phyloP scores from a whole-genome alignment of 768 basidiomycete species.

The Mycena kentingensis region DNA sequence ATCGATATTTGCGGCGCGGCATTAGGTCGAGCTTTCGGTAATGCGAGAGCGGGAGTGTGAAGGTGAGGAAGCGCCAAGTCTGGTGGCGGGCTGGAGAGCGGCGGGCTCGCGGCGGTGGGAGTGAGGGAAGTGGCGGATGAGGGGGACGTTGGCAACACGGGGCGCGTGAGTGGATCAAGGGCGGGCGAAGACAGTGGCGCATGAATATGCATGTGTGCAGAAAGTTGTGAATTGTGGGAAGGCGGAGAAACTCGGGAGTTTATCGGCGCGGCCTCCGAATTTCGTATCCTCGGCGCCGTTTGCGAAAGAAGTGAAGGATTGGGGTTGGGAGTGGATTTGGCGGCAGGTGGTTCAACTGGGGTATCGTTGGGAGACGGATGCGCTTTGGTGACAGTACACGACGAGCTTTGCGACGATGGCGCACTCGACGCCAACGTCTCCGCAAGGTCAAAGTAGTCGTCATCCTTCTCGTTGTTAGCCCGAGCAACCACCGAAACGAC shows the following conservation, averaged over 20 bases:
- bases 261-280: constrained; percentile 28
- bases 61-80: constrained; percentile 10
- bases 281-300: constrained; percentile 51
- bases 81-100: background rate
- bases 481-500: constrained; percentile 52
- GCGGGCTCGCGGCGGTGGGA: constrained; percentile 16
- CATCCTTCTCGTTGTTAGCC: constrained; percentile 43
- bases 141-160: constrained; percentile 11
- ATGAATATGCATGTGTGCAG: constrained; percentile 41
- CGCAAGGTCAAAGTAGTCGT: constrained; percentile 38
- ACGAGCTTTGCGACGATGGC: constrained; percentile 41
- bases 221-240: constrained; percentile 42
- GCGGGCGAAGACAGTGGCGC: constrained; percentile 33
- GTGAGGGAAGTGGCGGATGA: constrained; percentile 20
- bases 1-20: constrained; percentile 61
- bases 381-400: constrained; percentile 41
- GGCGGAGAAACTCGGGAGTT: constrained; percentile 39
- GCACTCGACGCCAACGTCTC: constrained; percentile 13
- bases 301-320: constrained; percentile 63
- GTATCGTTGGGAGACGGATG: constrained; percentile 45
- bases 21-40: constrained; percentile 17
- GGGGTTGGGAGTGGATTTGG: constrained; percentile 28
- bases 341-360: constrained; percentile 17
- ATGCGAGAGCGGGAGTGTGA: constrained; percentile 20
- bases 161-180: constrained; percentile 3